Evolutionary conservation across 495 filamentous ascomycete genomes (phyloP).

Genomic region (Neurospora sp.): DNA sequence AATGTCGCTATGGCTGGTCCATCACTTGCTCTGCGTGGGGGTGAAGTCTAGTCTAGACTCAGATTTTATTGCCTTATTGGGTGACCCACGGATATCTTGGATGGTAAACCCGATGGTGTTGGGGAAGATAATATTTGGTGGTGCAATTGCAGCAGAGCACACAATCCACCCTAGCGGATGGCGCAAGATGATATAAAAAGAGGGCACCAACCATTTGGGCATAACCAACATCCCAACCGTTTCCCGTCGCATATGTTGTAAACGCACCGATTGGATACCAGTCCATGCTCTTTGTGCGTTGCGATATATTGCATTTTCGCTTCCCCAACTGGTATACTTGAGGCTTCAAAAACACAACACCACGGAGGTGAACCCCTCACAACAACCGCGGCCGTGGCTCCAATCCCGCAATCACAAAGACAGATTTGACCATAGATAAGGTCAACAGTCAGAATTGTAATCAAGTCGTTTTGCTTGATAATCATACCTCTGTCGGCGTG

Average conservation of each 20-base stretch:
- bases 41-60: not conserved
- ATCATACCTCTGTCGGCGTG: not conserved
- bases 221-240: not conserved
- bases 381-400: not conserved
- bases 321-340: not conserved
- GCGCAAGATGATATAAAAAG: not conserved
- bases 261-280: not conserved
- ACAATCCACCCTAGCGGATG: not conserved
- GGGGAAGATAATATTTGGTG: not conserved
- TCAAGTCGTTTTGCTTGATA: slow-evolving; percentile 1
- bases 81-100: not conserved
- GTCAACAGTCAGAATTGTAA: not conserved
- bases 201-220: not conserved
- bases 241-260: not conserved
- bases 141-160: not conserved
- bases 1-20: not conserved
- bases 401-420: not conserved
- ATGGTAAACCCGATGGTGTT: not conserved
- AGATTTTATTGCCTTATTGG: not conserved
- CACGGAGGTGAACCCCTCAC: not conserved
- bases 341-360: not conserved
- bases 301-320: not conserved
- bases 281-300: not conserved
- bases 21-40: not conserved
- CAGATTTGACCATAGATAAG: not conserved